Conservation (phyloP, 345 rosid genomes). For the Rubroshorea leprosula region DNA sequence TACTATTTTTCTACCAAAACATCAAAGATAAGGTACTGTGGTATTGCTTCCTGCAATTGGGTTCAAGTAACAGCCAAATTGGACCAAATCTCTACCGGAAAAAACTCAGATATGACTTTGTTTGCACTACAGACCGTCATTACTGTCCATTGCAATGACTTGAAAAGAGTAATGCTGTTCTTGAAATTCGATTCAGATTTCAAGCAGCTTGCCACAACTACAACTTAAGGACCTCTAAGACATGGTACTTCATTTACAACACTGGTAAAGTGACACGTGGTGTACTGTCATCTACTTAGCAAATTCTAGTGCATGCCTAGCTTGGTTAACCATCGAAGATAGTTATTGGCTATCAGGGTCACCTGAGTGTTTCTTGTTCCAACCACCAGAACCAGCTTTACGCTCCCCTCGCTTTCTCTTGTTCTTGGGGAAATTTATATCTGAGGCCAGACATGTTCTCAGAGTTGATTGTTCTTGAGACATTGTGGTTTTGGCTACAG, state of each 20-base stretch:
- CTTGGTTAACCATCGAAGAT: slow-evolving; percentile 3
- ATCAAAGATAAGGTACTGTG: neutral
- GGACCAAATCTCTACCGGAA: slow-evolving; percentile 7
- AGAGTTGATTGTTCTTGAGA: slow-evolving; percentile 42
- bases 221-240: neutral
- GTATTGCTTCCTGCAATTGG: neutral
- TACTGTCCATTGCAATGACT: too few relatives aligned
- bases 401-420: slow-evolving; percentile 90
- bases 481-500: slow-evolving; percentile 14
- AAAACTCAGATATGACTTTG: neutral
- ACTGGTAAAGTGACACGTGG: neutral
- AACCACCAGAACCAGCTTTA: slow-evolving; percentile 58
- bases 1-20: too few relatives aligned
- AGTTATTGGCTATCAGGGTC: slow-evolving; percentile 71
- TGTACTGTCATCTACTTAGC: neutral
- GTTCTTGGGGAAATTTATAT: slow-evolving; percentile 60
- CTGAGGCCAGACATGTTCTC: slow-evolving; percentile 66
- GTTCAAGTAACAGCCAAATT: slow-evolving; percentile 5
- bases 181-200: too few relatives aligned
- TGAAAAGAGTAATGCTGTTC: too few relatives aligned
- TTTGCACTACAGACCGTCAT: too few relatives aligned
- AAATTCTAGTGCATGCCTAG: neutral
- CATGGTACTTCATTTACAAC: neutral
- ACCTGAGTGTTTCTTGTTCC: slow-evolving; percentile 61
- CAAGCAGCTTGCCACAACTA: neutral